Evolutionary conservation across 1,284 basidiomycete genomes (phyloP).

Genomic region (Fereydounia khargensis): DNA sequence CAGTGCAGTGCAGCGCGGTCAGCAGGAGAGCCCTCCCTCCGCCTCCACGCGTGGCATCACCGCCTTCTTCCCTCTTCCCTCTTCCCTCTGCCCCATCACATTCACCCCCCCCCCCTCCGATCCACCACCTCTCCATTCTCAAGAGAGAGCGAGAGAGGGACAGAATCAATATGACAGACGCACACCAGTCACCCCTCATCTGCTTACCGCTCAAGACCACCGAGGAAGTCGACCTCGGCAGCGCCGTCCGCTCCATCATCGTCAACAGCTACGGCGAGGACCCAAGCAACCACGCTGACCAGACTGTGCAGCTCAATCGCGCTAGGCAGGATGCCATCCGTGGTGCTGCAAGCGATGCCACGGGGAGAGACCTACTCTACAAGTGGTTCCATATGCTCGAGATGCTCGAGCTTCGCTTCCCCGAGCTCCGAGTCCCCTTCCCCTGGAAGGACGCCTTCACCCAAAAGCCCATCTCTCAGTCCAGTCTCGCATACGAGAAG

Average conservation of each 20-base stretch:
- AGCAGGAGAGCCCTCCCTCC: too few relatives aligned
- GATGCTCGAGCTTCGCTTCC: conserved; percentile 90
- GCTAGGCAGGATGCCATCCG: conserved; percentile 92
- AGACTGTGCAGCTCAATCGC: conserved; percentile 78
- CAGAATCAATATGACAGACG: conserved; percentile 21
- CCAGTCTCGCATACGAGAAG: conserved; percentile 96
- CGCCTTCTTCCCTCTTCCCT: too few relatives aligned
- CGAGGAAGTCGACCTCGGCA: conserved; percentile 78
- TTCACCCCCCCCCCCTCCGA: too few relatives aligned
- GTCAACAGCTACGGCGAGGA: conserved; percentile 89
- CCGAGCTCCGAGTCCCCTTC: conserved; percentile 92
- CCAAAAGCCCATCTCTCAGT: conserved; percentile 82
- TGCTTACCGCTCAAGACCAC: conserved; percentile 63
- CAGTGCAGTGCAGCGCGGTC: too few relatives aligned
- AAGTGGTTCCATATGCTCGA: conserved; percentile 99
- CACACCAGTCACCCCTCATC: conserved; percentile 26
- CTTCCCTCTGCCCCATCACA: too few relatives aligned
- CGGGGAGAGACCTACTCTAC: conserved; percentile 80
- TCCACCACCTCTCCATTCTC: too few relatives aligned
- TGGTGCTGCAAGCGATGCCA: conserved; percentile 75
- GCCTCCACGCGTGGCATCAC: too few relatives aligned
- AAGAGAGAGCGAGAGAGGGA: too few relatives aligned
- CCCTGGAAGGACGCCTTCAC: conserved; percentile 96
- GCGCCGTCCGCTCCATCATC: conserved; percentile 80
- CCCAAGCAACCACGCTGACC: conserved; percentile 79